Conservation (phyloP, 2,329 filamentous ascomycete genomes). For the Dryadomyces quercus-mongolicae region DNA sequence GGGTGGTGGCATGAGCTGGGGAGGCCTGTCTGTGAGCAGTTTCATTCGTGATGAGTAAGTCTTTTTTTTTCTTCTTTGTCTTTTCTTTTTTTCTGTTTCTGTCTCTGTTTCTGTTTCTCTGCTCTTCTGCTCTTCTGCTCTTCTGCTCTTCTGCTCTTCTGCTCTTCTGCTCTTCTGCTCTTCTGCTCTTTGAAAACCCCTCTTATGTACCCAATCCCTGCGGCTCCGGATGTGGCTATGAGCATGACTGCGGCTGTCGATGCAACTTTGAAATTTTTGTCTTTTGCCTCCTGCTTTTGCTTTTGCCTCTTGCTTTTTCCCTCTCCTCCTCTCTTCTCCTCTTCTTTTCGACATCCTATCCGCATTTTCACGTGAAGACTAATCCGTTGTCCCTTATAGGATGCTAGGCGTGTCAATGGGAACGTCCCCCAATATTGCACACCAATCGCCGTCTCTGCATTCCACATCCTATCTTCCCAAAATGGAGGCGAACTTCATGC, state of each 20-base stretch:
- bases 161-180: not conserved
- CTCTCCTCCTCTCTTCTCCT: not conserved
- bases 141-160: not conserved
- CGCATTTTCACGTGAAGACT: constrained; percentile 12
- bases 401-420: constrained; percentile 66
- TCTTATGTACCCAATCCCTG: not conserved
- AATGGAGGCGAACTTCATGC: constrained; percentile 95
- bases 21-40: constrained; percentile 87
- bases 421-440: constrained; percentile 74
- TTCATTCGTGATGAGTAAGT: constrained; percentile 89
- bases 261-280: not conserved
- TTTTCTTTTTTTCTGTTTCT: not conserved
- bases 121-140: not conserved
- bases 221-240: not conserved
- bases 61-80: not conserved
- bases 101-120: not conserved
- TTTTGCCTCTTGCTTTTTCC: no score
- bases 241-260: not conserved
- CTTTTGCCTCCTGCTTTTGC: no score
- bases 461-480: constrained; percentile 95
- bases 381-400: constrained; percentile 34
- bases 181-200: not conserved
- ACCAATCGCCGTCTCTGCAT: constrained; percentile 90
- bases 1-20: constrained; percentile 93
- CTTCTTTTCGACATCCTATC: not conserved